A percentile compares a stretch with the other conserved stretches of the same genome.
Evolutionary conservation across 345 rosid species (phyloP).

Genomic region (Xanthoceras sorbifolium): DNA sequence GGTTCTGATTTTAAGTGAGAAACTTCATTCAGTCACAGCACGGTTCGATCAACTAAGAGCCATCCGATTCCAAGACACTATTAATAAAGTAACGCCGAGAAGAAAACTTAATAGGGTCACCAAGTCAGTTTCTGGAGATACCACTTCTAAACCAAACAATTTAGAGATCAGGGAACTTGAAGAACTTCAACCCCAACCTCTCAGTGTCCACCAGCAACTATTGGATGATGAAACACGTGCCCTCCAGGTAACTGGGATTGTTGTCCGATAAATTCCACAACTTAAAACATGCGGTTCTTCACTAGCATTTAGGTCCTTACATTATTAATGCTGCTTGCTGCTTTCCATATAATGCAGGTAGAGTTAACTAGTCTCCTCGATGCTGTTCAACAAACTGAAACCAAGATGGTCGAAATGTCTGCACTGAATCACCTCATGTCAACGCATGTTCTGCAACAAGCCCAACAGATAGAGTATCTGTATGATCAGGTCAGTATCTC

Average conservation of each 20-base stretch:
- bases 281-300: neutral
- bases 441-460: conserved; percentile 92
- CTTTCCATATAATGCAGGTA: conserved; percentile 48
- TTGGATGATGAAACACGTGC: conserved; percentile 91
- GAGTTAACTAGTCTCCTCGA: conserved; percentile 86
- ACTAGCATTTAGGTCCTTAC: neutral
- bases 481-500: conserved; percentile 71
- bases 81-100: conserved; percentile 74
- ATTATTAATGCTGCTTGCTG: conserved; percentile 22
- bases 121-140: conserved; percentile 43
- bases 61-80: conserved; percentile 85
- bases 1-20: conserved; percentile 85
- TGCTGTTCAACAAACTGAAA: conserved; percentile 84
- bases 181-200: conserved; percentile 55
- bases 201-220: conserved; percentile 63
- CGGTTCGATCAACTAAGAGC: conserved; percentile 89
- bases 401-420: conserved; percentile 99
- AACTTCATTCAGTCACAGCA: conserved; percentile 82
- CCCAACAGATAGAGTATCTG: conserved; percentile 82
- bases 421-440: conserved; percentile 95
- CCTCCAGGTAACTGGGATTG: conserved; percentile 66
- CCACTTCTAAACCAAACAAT: conserved; percentile 33
- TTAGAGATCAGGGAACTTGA: conserved; percentile 47
- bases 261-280: neutral
- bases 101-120: conserved; percentile 54